Evolutionary conservation across 1,284 basidiomycete genomes (phyloP), one percentile per base, ranked within the genome.

Genomic region (Rugosomyces carneus): DNA sequence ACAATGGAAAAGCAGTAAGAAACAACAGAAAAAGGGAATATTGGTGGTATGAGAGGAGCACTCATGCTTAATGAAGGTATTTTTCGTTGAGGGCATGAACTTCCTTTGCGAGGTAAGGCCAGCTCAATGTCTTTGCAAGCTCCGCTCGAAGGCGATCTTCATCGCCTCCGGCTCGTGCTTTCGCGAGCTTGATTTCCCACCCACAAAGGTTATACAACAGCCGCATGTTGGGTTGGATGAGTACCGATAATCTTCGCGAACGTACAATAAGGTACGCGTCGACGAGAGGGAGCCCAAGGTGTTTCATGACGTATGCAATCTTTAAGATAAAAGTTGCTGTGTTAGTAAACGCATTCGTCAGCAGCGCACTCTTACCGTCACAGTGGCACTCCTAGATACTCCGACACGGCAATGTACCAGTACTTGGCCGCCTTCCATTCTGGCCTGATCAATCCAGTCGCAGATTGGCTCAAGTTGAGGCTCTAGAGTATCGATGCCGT

Each of bases 261-360:
- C 92, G 82, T 32, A 93, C 89, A 52, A 93, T 80, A 54, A 98
- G 75, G 68, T 97, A 98, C 19, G 93, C 90, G 59, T 94, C 91
- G 52, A 94, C 90, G 44, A 98, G 80, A 35, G 87, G 84, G 43
- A 96, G 71, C 35, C 77, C 72, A n/a, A 93, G 79, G 60, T 94
- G 82, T 60, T 93, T 89, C 93, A 97, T 97, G 57, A 96, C 87
- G 66, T 97, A 97, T 7, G 94, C 95, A 60, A 99, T 94, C 78
- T 80, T 46, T 36, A 49, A 47, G 32, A 54, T n/a, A n/a, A n/a
- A n/a, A n/a, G n/a, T n/a, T n/a, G n/a, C n/a, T n/a, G n/a, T n/a
- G n/a, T n/a, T n/a, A n/a, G n/a, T n/a, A n/a, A n/a, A n/a, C n/a
- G n/a, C n/a, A n/a, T n/a, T n/a, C n/a, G n/a, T 18, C 16, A 46